These are phyloP conservation scores for Gloeophyllum trabeum DNA, from an alignment of 768 basidiomycete species.

Conservation along the genomic window DNA sequence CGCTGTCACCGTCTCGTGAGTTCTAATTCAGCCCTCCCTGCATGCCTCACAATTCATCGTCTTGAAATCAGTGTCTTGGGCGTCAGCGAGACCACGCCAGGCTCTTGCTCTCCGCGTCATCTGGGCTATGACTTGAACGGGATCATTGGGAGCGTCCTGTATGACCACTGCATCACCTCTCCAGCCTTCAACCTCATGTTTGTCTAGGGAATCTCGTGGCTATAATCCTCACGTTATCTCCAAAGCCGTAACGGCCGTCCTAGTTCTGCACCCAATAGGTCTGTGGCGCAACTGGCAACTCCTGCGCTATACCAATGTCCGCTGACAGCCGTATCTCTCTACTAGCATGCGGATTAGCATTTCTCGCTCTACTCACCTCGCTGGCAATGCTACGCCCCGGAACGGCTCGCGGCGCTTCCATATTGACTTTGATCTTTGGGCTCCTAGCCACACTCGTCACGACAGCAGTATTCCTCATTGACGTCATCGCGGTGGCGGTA, in stretches of 20 bases:
- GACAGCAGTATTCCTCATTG: constrained; percentile 40
- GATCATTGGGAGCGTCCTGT: constrained; percentile 33
- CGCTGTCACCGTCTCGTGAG: constrained; percentile 32
- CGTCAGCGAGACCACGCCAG: constrained; percentile 23
- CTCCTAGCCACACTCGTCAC: constrained; percentile 31
- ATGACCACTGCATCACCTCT: constrained; percentile 18
- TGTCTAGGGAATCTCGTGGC: background rate
- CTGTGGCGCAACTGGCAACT: constrained; percentile 4
- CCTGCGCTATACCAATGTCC: constrained; percentile 2
- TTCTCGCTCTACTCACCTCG: constrained; percentile 37
- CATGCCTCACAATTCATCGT: no score
- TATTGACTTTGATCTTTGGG: constrained; percentile 25
- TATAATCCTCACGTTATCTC: constrained; percentile 26
- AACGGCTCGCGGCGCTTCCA: constrained; percentile 24
- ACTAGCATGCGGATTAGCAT: constrained; percentile 36
- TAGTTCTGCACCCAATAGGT: constrained; percentile 50
- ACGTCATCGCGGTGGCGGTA: constrained; percentile 36
- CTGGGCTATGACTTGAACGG: constrained; percentile 49
- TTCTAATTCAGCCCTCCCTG: constrained; percentile 6
- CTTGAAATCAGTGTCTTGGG: constrained; percentile 27
- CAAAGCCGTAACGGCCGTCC: constrained; percentile 30
- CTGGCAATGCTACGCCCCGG: constrained; percentile 29
- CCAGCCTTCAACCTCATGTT: background rate
- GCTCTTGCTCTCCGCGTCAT: constrained; percentile 32
- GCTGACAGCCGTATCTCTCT: constrained; percentile 2